Conservation (phyloP, 257 asterid genomes). For the Jasminum sambac region DNA sequence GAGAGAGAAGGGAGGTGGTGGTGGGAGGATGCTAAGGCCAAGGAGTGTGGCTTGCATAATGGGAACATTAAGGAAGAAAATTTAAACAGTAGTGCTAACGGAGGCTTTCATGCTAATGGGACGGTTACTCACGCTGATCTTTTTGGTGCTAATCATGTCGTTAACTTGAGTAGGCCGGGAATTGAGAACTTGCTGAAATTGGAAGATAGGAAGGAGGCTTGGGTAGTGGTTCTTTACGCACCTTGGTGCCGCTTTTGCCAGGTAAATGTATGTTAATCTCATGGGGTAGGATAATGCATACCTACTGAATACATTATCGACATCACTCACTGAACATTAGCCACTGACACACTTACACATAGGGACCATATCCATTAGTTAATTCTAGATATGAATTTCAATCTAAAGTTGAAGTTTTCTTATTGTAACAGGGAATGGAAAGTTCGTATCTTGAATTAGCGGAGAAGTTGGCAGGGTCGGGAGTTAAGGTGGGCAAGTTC, state of each 20-base stretch:
- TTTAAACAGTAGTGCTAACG: slow-evolving; percentile 42
- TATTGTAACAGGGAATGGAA: slow-evolving; percentile 53
- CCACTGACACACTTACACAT: too few species aligned
- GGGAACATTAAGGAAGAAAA: slow-evolving; percentile 71
- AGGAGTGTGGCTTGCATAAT: slow-evolving; percentile 88
- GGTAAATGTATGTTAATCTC: too few species aligned
- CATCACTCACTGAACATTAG: too few species aligned
- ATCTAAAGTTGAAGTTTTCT: not conserved
- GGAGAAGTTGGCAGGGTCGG: slow-evolving; percentile 57
- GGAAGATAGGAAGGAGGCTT: slow-evolving; percentile 66
- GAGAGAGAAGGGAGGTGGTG: slow-evolving; percentile 98
- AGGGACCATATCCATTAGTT: too few species aligned
- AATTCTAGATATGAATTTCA: not conserved
- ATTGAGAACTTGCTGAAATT: slow-evolving; percentile 67
- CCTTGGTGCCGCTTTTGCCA: slow-evolving; percentile 95
- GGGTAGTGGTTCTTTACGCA: slow-evolving; percentile 81
- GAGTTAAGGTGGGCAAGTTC: slow-evolving; percentile 80
- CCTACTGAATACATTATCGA: too few species aligned
- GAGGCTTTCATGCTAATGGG: slow-evolving; percentile 39
- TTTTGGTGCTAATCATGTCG: slow-evolving; percentile 43
- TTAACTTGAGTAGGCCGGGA: slow-evolving; percentile 67
- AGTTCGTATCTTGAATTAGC: slow-evolving; percentile 64
- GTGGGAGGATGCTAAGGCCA: slow-evolving; percentile 97
- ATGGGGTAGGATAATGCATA: too few species aligned
- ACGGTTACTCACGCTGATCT: slow-evolving; percentile 41